These are phyloP conservation scores for Rhizopus delemar DNA, from an alignment of 371 early-diverging fungal genomes.

Conservation along the genomic window DNA sequence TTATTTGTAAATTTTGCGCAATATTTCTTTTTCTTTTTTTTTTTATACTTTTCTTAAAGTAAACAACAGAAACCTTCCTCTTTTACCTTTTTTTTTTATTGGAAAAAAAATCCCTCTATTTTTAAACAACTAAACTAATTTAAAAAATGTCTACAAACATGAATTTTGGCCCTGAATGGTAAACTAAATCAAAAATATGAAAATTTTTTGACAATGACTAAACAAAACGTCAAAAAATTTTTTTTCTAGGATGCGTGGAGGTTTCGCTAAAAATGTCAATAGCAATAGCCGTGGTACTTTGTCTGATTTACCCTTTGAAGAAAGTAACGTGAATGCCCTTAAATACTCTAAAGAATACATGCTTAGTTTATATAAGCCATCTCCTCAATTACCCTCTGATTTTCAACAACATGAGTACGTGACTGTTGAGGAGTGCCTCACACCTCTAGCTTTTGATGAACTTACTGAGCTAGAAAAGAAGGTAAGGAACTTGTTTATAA, in stretches of 20 bases:
- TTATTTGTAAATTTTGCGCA: neutral
- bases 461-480: slow-evolving; percentile 70
- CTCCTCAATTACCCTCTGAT: slow-evolving; percentile 57
- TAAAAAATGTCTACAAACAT: slow-evolving; percentile 68
- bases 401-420: slow-evolving; percentile 76
- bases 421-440: slow-evolving; percentile 61
- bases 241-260: slow-evolving; percentile 50
- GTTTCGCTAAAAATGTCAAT: slow-evolving; percentile 34
- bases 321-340: slow-evolving; percentile 51
- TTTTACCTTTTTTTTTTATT: neutral
- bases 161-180: slow-evolving; percentile 90
- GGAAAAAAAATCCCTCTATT: neutral
- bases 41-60: slow-evolving; percentile 1
- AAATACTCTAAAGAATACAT: slow-evolving; percentile 81
- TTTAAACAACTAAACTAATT: slow-evolving; percentile 5
- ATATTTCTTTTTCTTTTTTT: slow-evolving; percentile 7
- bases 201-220: neutral
- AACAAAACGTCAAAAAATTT: slow-evolving; percentile 1
- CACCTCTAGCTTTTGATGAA: slow-evolving; percentile 67
- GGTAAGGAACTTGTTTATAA: slow-evolving; percentile 34
- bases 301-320: slow-evolving; percentile 22
- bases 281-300: slow-evolving; percentile 19
- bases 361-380: slow-evolving; percentile 72
- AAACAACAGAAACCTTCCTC: neutral
- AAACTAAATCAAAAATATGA: slow-evolving; percentile 17